phyloP scores from a whole-genome alignment of 164 flowering plant species.

The Litsea cubeba region DNA sequence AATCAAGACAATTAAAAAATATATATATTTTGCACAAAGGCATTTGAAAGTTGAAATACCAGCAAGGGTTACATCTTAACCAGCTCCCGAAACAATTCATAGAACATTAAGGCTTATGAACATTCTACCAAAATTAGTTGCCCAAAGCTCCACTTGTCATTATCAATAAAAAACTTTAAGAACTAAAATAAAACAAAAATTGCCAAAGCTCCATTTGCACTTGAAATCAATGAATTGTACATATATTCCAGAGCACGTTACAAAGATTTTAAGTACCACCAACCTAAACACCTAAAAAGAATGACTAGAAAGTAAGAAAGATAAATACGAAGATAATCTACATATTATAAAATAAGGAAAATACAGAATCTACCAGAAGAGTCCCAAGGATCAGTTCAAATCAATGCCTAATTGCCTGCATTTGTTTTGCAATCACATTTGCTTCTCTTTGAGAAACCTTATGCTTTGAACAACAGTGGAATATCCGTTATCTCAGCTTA shows the following conservation, averaged over 20 bases:
- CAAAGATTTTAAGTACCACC: background rate
- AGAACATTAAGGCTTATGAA: background rate
- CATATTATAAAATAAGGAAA: background rate
- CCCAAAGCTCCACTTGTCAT: no score
- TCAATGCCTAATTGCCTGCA: constrained; percentile 1
- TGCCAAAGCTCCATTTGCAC: background rate
- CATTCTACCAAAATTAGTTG: background rate
- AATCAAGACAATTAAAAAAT: background rate
- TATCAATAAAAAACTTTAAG: no score
- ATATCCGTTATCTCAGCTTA: background rate
- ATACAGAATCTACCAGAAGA: constrained; percentile 2
- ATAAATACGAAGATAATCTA: background rate
- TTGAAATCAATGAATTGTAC: constrained; percentile 1
- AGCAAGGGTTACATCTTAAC: background rate
- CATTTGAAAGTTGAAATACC: background rate
- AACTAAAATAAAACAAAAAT: background rate
- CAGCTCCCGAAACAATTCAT: background rate
- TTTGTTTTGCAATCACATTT: background rate
- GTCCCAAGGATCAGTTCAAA: background rate
- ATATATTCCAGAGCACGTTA: background rate
- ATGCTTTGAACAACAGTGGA: background rate
- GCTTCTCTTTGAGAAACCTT: constrained; percentile 5
- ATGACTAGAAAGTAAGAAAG: background rate
- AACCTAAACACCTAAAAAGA: background rate
- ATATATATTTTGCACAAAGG: background rate